phyloP scores from a whole-genome alignment of 2,329 filamentous ascomycete genomes.

The Diaporthe vexans region DNA sequence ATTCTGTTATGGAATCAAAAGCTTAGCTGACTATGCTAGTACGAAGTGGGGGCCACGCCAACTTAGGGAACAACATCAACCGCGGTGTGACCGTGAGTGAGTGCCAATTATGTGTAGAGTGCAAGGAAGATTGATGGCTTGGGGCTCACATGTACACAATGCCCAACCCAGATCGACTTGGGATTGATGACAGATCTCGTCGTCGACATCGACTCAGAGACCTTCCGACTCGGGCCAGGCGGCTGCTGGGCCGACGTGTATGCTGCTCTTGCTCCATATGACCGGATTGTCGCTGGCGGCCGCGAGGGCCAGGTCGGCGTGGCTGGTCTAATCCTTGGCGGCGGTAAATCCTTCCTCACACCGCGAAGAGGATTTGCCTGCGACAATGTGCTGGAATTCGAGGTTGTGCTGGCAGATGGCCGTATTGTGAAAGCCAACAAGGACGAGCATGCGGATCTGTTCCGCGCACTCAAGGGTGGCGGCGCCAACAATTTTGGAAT shows the following conservation, averaged over 20 bases:
- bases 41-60: conserved; percentile 5
- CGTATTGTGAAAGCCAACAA: not conserved
- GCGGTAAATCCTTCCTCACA: not conserved
- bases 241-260: conserved; percentile 14
- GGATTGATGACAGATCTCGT: not conserved
- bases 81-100: not conserved
- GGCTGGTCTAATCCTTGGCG: conserved; percentile 19
- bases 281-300: conserved; percentile 12
- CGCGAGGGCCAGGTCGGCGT: conserved; percentile 19
- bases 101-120: no score
- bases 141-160: not conserved
- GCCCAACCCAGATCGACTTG: not conserved
- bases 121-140: no score
- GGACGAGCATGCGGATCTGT: conserved; percentile 6
- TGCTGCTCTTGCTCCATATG: not conserved
- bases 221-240: conserved; percentile 5
- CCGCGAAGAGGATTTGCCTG: conserved; percentile 2
- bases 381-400: conserved; percentile 24
- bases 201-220: not conserved
- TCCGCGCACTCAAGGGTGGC: conserved; percentile 57
- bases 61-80: not conserved
- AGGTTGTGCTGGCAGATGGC: conserved; percentile 28
- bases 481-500: conserved; percentile 61
- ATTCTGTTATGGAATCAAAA: no score
- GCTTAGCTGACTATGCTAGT: not conserved